Conservation (phyloP, 2,329 filamentous ascomycete species). For the Gnomoniopsis smithogilvyi region DNA sequence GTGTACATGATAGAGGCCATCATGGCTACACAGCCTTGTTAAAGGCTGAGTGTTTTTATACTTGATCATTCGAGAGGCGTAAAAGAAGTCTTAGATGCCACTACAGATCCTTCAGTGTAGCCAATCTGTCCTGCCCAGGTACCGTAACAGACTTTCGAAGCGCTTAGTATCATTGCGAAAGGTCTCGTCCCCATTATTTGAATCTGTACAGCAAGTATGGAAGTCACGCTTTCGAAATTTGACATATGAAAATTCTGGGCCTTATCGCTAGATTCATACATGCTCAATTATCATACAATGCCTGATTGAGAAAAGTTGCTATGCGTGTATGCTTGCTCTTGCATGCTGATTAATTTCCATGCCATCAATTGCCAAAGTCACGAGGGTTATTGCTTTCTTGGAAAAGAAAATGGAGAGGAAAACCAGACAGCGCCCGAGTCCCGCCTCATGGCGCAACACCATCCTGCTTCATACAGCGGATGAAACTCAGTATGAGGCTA, state of each 20-base stretch:
- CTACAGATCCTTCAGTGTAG: too few relatives aligned
- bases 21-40: too few relatives aligned
- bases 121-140: too few relatives aligned
- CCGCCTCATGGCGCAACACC: background rate
- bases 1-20: too few relatives aligned
- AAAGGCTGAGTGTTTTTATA: too few relatives aligned
- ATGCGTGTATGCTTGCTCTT: background rate
- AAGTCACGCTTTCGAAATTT: background rate
- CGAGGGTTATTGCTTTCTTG: background rate
- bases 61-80: too few relatives aligned
- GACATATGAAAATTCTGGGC: background rate
- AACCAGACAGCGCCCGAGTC: background rate
- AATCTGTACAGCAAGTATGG: background rate
- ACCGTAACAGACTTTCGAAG: too few relatives aligned
- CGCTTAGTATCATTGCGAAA: too few relatives aligned
- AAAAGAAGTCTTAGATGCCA: too few relatives aligned
- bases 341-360: background rate
- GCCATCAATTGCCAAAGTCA: background rate
- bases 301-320: background rate
- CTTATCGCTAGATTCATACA: constrained; percentile 4
- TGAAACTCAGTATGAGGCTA: background rate
- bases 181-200: too few relatives aligned
- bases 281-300: background rate
- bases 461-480: background rate
- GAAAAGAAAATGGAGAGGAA: background rate